Base-by-base conservation (phyloP, 2,329 filamentous ascomycete genomes). In the Penicillium sp. region DNA sequence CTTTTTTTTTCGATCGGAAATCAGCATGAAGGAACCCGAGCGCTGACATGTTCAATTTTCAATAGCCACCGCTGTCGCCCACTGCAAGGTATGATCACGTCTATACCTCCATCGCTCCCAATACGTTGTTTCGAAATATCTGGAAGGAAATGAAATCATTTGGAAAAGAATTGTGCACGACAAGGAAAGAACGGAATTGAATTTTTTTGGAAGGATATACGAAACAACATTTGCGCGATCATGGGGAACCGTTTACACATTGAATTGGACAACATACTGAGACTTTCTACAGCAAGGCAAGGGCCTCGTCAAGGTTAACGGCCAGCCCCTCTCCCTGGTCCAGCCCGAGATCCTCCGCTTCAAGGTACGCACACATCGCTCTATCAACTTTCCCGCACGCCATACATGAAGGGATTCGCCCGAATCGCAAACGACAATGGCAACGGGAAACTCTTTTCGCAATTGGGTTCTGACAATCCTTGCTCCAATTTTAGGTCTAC, bases 241-340 rank as follows among this genome's bases (percentile, higher is more conserved):
- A 58, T 53, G 41, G 58, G 51, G 49, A 27, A 32, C 43, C 23
- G 46, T 36, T 40, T 44, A 53, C 38, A 43, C 26, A 53, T 38
- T 34, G 42, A 51, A 46, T n/a, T 52, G 53, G 65, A 61, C 51
- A 60, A 44, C 38, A 59, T 59, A 55, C 67, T 69, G 63, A 70
- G 65, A 65, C 56, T 63, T 57, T 53, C 58, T 70, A 75, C 70
- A 87, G 84, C 79, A 85, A 76, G 87, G 87, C 75, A 89, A 89
- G 78, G 94, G 94, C 79, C 87, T 97, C 73, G 86, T 99, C 82
- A 96, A 95, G 85, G 94, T 97, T 81, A 99, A 97, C 85, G 94
- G 94, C 81, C 90, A 91, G 78, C 94, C 94, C 74, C 87, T 99
- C 73, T 83, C 84, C 74, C 90, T 97, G 73, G 89, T 96, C 73